Base-by-base conservation (phyloP, 306 rosid genomes). In the Datisca glomerata region DNA sequence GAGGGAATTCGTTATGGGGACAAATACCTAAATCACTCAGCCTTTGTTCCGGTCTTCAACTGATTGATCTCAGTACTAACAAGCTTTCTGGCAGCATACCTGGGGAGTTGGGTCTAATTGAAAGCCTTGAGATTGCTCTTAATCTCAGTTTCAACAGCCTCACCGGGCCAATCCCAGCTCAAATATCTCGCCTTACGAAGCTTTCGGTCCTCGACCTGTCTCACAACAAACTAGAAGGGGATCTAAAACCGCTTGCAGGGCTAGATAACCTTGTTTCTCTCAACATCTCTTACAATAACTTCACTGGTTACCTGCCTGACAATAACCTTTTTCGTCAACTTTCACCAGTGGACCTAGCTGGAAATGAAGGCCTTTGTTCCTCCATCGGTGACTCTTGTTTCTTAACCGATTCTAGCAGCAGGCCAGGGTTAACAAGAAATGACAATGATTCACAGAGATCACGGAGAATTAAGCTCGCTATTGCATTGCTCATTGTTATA, bases 11-110 rank as follows among this genome's bases (percentile, higher is more conserved):
- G 14, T 53, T 91, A 43, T 77, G 92, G 31, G 98, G 96, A 15
- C 34, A 62, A 18, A 80, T 91, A 48, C 98, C 98, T 16, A 12
- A 74, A 10, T 80, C 93, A 10, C 51, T 91, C 20, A 61, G 86
- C 51, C 65, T 66, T 10, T 80, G 98, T 53, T 75, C 64, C 21
- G 59, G 71, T 59, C 92, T 91, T n/a, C 93, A 78, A 51, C 55
- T 80, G 55, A 93, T 91, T 68, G 98, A 91, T 64, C 94, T 91
- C 18, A 72, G 98, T 34, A 69, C 74, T 57, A 91, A 91, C 39
- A 61, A 70, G 59, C 78, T 91, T 42, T 65, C 42, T 1, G 96
- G 92, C 34, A 51, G 55, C 41, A 68, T 91, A 24, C 96, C 96
- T 0, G 52, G 52, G n/a, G 93, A 78, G 47, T 63, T 84, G 0